These are phyloP conservation scores for Neurospora sp. DNA, from an alignment of 2,329 filamentous ascomycete genomes.

Conservation along the genomic window DNA sequence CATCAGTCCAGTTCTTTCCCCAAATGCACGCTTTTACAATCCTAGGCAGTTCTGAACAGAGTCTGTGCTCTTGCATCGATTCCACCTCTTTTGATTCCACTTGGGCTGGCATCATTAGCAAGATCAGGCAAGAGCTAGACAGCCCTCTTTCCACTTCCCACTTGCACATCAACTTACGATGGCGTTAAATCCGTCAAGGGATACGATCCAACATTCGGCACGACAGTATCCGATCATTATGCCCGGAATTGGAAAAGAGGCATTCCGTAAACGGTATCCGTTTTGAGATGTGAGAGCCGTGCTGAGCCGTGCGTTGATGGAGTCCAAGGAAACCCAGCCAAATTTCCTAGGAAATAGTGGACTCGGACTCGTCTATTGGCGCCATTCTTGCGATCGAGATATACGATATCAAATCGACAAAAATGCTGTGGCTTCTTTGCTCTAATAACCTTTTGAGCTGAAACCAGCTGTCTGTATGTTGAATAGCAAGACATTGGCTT, in stretches of 20 bases:
- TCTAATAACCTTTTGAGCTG: not conserved
- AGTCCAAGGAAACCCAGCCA: not conserved
- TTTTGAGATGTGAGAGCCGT: not conserved
- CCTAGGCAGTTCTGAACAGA: not conserved
- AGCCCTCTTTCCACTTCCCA: not conserved
- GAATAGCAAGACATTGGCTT: not conserved
- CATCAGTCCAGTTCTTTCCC: not conserved
- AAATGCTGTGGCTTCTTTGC: not conserved
- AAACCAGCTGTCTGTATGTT: not conserved
- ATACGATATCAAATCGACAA: not conserved
- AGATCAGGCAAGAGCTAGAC: not conserved
- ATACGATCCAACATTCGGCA: not conserved
- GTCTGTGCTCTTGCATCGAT: not conserved
- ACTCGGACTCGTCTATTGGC: not conserved
- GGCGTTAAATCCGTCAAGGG: not conserved
- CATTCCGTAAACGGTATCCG: not conserved
- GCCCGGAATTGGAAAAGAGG: not conserved
- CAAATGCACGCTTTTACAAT: not conserved
- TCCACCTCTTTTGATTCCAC: not conserved
- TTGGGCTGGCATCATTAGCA: not conserved
- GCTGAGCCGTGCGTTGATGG: not conserved
- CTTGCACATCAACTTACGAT: not conserved
- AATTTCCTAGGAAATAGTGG: not conserved
- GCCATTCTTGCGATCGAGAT: not conserved
- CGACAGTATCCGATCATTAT: not conserved